Conservation (phyloP, 2,329 filamentous ascomycete species). For the Pseudocercospora vitis region DNA sequence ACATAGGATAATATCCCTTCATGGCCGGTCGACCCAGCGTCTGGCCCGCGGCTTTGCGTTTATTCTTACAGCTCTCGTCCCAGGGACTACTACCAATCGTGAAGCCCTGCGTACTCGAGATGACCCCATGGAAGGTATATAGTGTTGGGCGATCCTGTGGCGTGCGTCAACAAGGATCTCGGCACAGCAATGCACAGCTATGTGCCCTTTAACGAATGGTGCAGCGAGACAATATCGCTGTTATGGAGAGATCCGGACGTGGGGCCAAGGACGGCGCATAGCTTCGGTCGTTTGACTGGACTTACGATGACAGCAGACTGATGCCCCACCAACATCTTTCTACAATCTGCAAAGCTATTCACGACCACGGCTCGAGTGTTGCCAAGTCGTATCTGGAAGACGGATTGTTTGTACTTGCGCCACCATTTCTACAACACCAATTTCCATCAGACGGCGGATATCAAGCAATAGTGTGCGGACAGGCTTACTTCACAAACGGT, state of each 20-base stretch:
- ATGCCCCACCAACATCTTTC: slow-evolving; percentile 52
- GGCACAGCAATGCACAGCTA: slow-evolving; percentile 31
- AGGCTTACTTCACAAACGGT: slow-evolving; percentile 46
- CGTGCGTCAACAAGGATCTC: no score
- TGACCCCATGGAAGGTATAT: slow-evolving; percentile 57
- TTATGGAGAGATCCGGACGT: no score
- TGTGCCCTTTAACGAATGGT: no score
- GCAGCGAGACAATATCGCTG: no score
- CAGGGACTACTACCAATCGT: slow-evolving; percentile 57
- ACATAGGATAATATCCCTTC: slow-evolving; percentile 54
- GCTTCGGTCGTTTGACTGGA: slow-evolving; percentile 22
- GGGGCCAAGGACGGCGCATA: no score
- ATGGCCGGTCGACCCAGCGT: slow-evolving; percentile 50
- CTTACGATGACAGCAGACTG: slow-evolving; percentile 54
- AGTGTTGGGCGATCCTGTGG: slow-evolving; percentile 46
- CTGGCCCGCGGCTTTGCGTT: slow-evolving; percentile 53
- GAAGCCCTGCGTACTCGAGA: slow-evolving; percentile 55
- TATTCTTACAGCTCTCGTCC: slow-evolving; percentile 56
- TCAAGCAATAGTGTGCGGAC: neutral
- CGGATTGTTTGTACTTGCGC: slow-evolving; percentile 48
- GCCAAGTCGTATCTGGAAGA: slow-evolving; percentile 56
- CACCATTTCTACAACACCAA: slow-evolving; percentile 45
- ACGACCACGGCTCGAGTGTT: slow-evolving; percentile 56
- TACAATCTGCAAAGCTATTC: slow-evolving; percentile 55
- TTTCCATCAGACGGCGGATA: neutral